phyloP scores from a whole-genome alignment of 148 eudicot genomes.

The Salicornia ramosissima region DNA sequence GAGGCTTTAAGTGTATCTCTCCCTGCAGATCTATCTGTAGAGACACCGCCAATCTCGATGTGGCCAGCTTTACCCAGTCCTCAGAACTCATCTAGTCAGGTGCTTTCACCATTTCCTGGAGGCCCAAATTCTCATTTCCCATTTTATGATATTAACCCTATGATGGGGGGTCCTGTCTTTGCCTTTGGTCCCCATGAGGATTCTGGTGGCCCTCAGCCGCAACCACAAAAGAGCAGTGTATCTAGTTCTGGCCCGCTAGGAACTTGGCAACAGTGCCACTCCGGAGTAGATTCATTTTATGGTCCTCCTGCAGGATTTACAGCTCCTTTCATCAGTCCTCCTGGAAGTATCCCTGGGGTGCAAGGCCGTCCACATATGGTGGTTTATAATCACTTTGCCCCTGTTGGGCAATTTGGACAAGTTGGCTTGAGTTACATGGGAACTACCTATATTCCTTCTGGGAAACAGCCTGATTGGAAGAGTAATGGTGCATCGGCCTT shows the following conservation, averaged over 20 bases:
- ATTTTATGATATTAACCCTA: conserved; percentile 85
- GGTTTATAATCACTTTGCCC: conserved; percentile 92
- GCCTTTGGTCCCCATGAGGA: conserved; percentile 78
- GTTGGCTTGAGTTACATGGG: conserved; percentile 98
- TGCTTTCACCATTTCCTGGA: conserved; percentile 73
- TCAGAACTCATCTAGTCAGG: conserved; percentile 61
- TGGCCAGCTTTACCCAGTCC: conserved; percentile 98
- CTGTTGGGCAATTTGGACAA: conserved; percentile 92
- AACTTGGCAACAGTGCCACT: conserved; percentile 79
- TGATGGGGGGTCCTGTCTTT: conserved; percentile 81
- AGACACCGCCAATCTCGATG: conserved; percentile 75
- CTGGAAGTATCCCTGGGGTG: conserved; percentile 79
- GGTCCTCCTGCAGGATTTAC: conserved; percentile 77
- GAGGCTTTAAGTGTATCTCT: conserved; percentile 75
- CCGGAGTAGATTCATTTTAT: conserved; percentile 78
- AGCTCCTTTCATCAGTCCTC: conserved; percentile 78
- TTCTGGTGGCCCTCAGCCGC: conserved; percentile 57
- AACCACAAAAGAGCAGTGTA: conserved; percentile 47
- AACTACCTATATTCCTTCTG: conserved; percentile 80
- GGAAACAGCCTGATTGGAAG: conserved; percentile 96
- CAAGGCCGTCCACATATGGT: conserved; percentile 96
- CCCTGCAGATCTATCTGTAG: conserved; percentile 96
- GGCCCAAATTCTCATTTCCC: conserved; percentile 77
- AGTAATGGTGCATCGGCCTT: conserved; percentile 46
- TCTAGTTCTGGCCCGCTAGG: conserved; percentile 62